These are phyloP conservation scores for Niebla homalea DNA, from an alignment of 495 filamentous ascomycete genomes.

Conservation along the genomic window DNA sequence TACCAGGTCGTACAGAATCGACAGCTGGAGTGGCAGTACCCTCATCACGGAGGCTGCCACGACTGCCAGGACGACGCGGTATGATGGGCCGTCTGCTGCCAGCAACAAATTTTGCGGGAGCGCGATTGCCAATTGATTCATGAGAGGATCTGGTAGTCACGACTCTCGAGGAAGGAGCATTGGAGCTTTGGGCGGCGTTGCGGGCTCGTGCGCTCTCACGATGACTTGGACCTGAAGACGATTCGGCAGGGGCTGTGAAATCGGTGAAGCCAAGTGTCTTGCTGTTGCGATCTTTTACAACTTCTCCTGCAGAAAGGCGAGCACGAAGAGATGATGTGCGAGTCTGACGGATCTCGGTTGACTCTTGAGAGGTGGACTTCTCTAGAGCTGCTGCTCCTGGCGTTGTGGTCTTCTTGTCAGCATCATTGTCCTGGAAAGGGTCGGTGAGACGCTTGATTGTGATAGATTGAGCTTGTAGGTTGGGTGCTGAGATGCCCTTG, in stretches of 20 bases:
- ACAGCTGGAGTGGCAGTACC: background rate
- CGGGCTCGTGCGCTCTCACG: constrained; percentile 5
- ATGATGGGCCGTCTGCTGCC: constrained; percentile 14
- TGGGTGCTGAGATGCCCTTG: background rate
- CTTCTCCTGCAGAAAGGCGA: constrained; percentile 15
- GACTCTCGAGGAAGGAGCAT: background rate
- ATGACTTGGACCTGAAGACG: background rate
- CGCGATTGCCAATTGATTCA: constrained; percentile 12
- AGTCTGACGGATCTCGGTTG: constrained; percentile 13
- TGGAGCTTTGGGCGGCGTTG: background rate
- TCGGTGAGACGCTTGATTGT: background rate
- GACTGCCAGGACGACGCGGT: constrained; percentile 14
- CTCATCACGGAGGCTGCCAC: constrained; percentile 10
- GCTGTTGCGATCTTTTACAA: constrained; percentile 6
- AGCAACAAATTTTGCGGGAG: constrained; percentile 16
- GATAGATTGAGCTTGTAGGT: background rate
- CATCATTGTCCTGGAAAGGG: constrained; percentile 4
- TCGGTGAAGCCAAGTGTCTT: constrained; percentile 11
- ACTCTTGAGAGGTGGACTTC: constrained; percentile 5
- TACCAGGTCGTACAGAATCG: background rate
- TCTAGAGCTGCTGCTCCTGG: constrained; percentile 3
- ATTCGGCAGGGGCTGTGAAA: constrained; percentile 2
- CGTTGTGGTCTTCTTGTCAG: background rate
- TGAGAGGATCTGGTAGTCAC: constrained; percentile 9
- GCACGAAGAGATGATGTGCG: constrained; percentile 18